A percentile compares a stretch with the other conserved stretches of the same genome.
Evolutionary conservation across 2,329 filamentous ascomycete species (phyloP).

Genomic region (Colletotrichum sp.): DNA sequence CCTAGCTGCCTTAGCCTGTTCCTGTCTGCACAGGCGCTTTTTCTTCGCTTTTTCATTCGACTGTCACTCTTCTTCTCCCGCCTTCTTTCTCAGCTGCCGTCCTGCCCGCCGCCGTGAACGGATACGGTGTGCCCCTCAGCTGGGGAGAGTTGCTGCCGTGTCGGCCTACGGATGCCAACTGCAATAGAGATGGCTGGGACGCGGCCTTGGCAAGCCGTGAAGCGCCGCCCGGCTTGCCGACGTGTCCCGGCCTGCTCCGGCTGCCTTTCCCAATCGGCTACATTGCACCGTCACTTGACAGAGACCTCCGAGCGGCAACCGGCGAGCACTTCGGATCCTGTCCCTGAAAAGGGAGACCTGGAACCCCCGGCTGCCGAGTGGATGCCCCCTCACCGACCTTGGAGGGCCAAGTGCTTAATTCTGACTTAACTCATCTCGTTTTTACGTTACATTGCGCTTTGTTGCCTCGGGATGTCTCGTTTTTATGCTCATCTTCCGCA

Average conservation of each 20-base stretch:
- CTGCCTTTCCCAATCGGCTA: not conserved
- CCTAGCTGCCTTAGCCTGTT: not conserved
- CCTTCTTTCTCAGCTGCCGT: not conserved
- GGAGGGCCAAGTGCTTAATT: not conserved
- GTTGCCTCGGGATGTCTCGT: not conserved
- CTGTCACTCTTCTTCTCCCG: not conserved
- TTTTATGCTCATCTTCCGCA: not conserved
- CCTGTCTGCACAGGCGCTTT: not conserved
- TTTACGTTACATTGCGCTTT: constrained; percentile 7
- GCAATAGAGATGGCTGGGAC: not conserved
- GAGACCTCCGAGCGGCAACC: not conserved
- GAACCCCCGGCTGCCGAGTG: not conserved
- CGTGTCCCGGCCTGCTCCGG: not conserved
- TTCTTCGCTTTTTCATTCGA: not conserved
- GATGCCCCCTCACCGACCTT: not conserved
- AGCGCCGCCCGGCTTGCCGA: not conserved
- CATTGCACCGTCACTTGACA: not conserved
- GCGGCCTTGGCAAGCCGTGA: not conserved
- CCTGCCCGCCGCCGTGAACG: not conserved
- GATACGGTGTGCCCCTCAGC: not conserved
- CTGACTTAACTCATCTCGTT: not conserved
- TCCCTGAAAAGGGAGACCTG: not conserved
- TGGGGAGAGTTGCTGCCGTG: not conserved
- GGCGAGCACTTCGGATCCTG: not conserved
- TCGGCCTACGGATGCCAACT: not conserved